Conservation (phyloP, 1,284 basidiomycete species). For the Boletus sp. region DNA sequence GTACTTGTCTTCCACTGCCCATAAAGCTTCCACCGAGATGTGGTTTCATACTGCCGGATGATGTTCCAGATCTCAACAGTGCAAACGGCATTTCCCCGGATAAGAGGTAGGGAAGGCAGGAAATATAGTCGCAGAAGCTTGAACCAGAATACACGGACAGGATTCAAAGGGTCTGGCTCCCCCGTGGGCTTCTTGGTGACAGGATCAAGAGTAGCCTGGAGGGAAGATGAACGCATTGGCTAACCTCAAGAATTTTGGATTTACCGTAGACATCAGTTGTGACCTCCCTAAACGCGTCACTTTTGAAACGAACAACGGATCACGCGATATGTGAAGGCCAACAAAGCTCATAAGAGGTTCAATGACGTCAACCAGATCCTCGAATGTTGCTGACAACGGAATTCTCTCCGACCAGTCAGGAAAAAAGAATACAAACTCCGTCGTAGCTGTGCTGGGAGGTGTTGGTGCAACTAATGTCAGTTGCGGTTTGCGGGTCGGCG, state of each 20-base stretch:
- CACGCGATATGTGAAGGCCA: constrained; percentile 71
- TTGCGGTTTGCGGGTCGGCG: constrained; percentile 53
- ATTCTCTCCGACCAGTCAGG: constrained; percentile 74
- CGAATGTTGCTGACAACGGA: constrained; percentile 58
- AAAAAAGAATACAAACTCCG: constrained; percentile 86
- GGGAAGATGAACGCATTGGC: constrained; percentile 9
- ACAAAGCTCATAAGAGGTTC: constrained; percentile 76
- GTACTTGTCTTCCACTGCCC: constrained; percentile 88
- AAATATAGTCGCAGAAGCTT: constrained; percentile 77
- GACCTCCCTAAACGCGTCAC: constrained; percentile 54
- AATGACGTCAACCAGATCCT: constrained; percentile 69
- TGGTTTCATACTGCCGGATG: constrained; percentile 73
- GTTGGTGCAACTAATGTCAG: constrained; percentile 71
- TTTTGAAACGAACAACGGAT: constrained; percentile 61
- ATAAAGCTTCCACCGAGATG: constrained; percentile 84
- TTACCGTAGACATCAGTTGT: constrained; percentile 44
- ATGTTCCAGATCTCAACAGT: constrained; percentile 88
- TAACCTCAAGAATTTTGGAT: constrained; percentile 31
- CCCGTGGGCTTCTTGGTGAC: constrained; percentile 52
- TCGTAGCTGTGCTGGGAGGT: constrained; percentile 67
- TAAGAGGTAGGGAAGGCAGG: constrained; percentile 83
- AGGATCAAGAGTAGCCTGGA: constrained; percentile 48
- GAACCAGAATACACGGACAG: constrained; percentile 73
- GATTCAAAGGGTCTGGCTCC: constrained; percentile 50
- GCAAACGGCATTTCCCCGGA: constrained; percentile 81